Base-by-base conservation (phyloP, 148 eudicot genomes). In the Spergularia marina region DNA sequence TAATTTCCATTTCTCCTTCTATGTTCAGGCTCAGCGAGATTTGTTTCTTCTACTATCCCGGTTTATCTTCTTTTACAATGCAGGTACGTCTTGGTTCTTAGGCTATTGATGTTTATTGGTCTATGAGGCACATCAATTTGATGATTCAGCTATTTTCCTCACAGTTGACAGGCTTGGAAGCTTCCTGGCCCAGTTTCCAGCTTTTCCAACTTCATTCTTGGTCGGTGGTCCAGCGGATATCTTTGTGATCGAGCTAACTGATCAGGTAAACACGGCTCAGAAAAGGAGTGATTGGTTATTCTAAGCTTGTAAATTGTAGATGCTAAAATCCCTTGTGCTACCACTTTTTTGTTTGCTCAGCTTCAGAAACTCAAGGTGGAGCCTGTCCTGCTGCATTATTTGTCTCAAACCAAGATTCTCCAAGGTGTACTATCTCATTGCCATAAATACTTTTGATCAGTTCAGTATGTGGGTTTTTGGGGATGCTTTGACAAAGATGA, bases 301-400 rank as follows among this genome's bases (percentile, higher is more conserved):
- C 62, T 58, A 4, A 12, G 15, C 25, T 76, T 73, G 73, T n/a
- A 55, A 60, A 54, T 51, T 39, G n/a, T 18, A 51, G 59, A 16
- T 36, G 13, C 72, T 64, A 49, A 74, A 60, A 21, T 44, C 16
- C 58, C 10, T 54, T 53, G 12, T 53, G 36, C 68, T 59, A 66
- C 47, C 80, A 41, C 20, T 53, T 85, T 17, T 25, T 54, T 10
- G 65, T 41, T 44, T 72, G 51, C 62, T 62, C 90, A 94, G 98
- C 91, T 94, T 83, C 93, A 89, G 80, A 94, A 87, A 75, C 78
- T 94, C 72, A 94, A 91, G 84, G 97, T 94, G 84, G 98, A 94
- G 85, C 98, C 98, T 10, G 98, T 91, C 62, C 81, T 94, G 82
- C 83, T 94, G 68, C 97, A 94, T 82, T 94, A 94, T 83, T 87